Evolutionary conservation across 805 yeast species (phyloP).

Genomic region (Candida dajiaensis): DNA sequence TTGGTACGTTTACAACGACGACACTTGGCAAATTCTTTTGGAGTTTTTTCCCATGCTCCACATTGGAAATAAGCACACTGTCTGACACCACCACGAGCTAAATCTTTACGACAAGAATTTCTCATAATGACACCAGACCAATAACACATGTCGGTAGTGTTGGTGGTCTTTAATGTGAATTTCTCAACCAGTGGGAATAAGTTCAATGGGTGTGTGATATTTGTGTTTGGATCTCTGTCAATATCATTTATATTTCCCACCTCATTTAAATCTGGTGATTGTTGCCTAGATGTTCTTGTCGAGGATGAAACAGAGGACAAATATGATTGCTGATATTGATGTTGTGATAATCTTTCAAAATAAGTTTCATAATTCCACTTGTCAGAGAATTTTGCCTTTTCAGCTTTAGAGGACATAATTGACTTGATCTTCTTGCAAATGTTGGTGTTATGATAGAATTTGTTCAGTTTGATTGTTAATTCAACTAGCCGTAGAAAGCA

Average conservation of each 20-base stretch:
- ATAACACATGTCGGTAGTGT: constrained; percentile 77
- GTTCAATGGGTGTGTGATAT: constrained; percentile 49
- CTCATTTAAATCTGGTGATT: background rate
- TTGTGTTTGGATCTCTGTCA: constrained; percentile 33
- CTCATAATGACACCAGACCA: constrained; percentile 99
- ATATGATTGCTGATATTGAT: constrained; percentile 9
- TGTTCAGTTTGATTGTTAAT: constrained; percentile 13
- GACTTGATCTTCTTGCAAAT: constrained; percentile 1
- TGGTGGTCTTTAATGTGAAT: constrained; percentile 62
- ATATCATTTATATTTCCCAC: constrained; percentile 5
- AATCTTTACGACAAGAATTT: constrained; percentile 90
- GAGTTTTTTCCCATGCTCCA: constrained; percentile 89
- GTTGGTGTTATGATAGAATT: constrained; percentile 13
- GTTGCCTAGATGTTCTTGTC: background rate
- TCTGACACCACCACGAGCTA: constrained; percentile 77
- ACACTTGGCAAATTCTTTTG: constrained; percentile 92
- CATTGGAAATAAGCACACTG: constrained; percentile 94
- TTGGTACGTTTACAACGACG: constrained; percentile 91
- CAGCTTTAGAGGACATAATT: constrained; percentile 6
- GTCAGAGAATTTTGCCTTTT: constrained; percentile 18
- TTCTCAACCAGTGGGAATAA: constrained; percentile 89
- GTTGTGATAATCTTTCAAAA: constrained; percentile 15
- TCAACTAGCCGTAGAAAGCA: constrained; percentile 4
- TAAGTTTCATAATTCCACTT: constrained; percentile 43
- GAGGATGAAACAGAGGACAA: background rate